Evolutionary conservation across 208 protist species (phyloP), one percentile per base, ranked within the genome.

Genomic region (Acanthamoeba lenticulata): DNA sequence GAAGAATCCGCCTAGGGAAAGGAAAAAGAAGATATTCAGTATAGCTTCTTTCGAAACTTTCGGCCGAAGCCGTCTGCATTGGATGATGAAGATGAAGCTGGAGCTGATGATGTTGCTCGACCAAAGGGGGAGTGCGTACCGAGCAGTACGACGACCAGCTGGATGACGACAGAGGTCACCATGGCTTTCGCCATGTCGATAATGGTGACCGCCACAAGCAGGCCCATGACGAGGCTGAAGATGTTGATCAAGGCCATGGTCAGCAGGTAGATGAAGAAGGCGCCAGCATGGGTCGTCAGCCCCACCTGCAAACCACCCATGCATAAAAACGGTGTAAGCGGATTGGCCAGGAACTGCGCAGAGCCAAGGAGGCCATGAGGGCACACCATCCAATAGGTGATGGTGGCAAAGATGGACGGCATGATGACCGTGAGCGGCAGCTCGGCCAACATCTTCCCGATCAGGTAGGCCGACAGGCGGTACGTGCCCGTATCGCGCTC

Each of bases 371-470:
- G 21, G 60, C 15, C 42, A 24, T 32, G 5, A 1, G 72, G 11
- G 11, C 95, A 94, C 1, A 96, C 57, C 95, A 95, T 94, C 94
- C 94, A 96, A 89, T 96, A 96, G 44, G 86, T 62, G 72, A 96
- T 94, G 24, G 17, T 29, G 62, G 24, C 45, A 49, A 67, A 94
- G 29, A 95, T 60, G 36, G 52, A 9, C 24, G 86, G 69, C n/a
- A 93, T 57, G 4, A 90, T 17, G 0, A 94, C 9, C 38, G 32
- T 65, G 27, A 94, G 15, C 29, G 95, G 95, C 15, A 90, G 11
- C 49, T 96, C 95, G 27, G 90, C 60, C 29, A 94, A 19, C 9
- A 89, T 55, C 90, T 96, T 96, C 62, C 49, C 94, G 29, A 95
- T 77, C 47, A 95, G 96, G 57, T 95, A 96, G 15, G 95, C 88